A percentile compares a stretch with the other conserved stretches of the same genome.
These are phyloP conservation scores for Bipolaris cookei DNA, from an alignment of 2,329 filamentous ascomycete species.

Conservation along the genomic window DNA sequence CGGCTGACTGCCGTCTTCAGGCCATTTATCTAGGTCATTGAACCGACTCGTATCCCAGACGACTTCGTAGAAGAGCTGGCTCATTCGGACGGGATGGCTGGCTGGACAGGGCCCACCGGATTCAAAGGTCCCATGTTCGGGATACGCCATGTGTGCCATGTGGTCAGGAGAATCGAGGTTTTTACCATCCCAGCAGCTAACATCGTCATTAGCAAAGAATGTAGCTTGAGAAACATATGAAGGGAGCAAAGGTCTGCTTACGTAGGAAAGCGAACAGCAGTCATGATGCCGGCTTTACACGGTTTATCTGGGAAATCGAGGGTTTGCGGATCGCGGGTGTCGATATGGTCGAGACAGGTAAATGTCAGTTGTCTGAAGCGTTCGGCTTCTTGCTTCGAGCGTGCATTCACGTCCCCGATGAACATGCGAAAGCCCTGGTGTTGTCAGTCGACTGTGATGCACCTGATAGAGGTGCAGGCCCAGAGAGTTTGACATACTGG, in stretches of 20 bases:
- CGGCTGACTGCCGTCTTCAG: conserved; percentile 40
- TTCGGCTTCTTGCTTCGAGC: conserved; percentile 41
- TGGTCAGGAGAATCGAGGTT: conserved; percentile 35
- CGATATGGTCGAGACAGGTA: conserved; percentile 51
- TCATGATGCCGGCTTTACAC: conserved; percentile 54
- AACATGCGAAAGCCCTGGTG: conserved; percentile 40
- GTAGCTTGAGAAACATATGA: not conserved
- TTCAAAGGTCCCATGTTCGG: conserved; percentile 33
- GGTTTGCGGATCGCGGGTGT: conserved; percentile 51
- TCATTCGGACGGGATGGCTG: conserved; percentile 52
- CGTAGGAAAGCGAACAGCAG: conserved; percentile 51
- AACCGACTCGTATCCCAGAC: conserved; percentile 48
- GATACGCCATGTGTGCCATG: conserved; percentile 44
- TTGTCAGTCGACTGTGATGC: conserved; percentile 20
- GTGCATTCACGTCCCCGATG: conserved; percentile 37
- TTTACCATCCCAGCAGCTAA: conserved; percentile 32
- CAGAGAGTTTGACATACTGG: conserved; percentile 17
- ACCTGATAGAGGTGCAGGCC: not conserved
- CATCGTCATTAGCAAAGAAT: not conserved
- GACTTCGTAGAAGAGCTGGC: conserved; percentile 36
- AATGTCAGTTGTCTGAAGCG: conserved; percentile 55
- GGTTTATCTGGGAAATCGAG: conserved; percentile 50
- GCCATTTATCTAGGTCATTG: conserved; percentile 34
- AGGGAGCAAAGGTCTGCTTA: conserved; percentile 2
- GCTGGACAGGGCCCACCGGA: conserved; percentile 57